phyloP scores from a whole-genome alignment of 225 moss, liverwort and hornwort genomes.

The Antitrichia curtipendula region DNA sequence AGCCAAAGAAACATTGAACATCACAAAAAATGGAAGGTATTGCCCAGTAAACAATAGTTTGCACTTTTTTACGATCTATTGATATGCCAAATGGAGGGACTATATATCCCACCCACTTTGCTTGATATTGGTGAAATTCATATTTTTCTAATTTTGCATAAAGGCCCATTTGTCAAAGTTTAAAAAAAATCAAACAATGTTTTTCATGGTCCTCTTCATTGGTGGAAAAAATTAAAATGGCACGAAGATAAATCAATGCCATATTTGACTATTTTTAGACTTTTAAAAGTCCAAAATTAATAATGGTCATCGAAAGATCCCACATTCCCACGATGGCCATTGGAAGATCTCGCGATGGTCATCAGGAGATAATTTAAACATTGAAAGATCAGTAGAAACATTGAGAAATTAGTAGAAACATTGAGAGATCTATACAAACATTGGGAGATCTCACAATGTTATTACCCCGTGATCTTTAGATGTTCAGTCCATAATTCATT shows the following conservation, averaged over 20 bases:
- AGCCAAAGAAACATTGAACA: background rate
- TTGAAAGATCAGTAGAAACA: too few relatives aligned
- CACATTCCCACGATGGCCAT: too few relatives aligned
- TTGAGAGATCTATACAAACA: too few relatives aligned
- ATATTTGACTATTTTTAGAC: too few relatives aligned
- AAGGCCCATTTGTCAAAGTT: background rate
- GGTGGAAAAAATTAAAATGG: background rate
- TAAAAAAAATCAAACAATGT: background rate
- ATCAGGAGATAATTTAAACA: too few relatives aligned
- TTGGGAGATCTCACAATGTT: too few relatives aligned
- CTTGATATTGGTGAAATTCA: background rate
- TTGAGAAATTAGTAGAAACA: too few relatives aligned
- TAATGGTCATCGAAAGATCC: too few relatives aligned
- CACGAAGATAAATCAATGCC: background rate
- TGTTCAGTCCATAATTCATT: too few relatives aligned
- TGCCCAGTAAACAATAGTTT: background rate
- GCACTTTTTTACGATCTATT: background rate
- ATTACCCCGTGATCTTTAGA: too few relatives aligned
- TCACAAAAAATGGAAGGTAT: background rate
- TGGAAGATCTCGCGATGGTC: too few relatives aligned
- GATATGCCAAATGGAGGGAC: background rate
- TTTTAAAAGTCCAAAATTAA: too few relatives aligned
- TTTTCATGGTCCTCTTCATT: background rate
- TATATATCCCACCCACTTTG: background rate
- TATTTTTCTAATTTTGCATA: background rate